A percentile compares a stretch with the other conserved stretches of the same genome.
These are phyloP conservation scores for Orbilia brochopaga DNA, from an alignment of 2,329 filamentous ascomycete species.

Conservation along the genomic window DNA sequence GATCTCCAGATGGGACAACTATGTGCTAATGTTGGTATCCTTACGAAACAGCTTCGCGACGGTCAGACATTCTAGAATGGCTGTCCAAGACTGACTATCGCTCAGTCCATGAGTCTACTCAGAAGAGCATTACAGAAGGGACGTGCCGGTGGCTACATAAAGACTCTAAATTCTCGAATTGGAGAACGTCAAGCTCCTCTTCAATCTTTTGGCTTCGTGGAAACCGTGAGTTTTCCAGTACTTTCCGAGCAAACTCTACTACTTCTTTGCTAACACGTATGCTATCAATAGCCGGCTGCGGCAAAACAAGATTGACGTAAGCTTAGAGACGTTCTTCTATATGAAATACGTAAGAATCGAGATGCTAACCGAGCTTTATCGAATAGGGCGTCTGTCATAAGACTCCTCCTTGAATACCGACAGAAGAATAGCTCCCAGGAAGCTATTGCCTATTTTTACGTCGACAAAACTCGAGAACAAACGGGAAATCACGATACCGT, in stretches of 20 bases:
- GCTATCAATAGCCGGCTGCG: conserved; percentile 51
- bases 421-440: conserved; percentile 50
- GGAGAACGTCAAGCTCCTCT: conserved; percentile 50
- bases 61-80: conserved; percentile 53
- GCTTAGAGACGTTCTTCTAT: neutral
- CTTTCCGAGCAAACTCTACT: conserved; percentile 40
- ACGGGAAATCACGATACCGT: conserved; percentile 56
- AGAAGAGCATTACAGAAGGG: conserved; percentile 29
- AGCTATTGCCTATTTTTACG: conserved; percentile 58
- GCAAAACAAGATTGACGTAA: conserved; percentile 57
- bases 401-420: conserved; percentile 37
- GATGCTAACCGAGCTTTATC: no score
- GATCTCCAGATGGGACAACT: no score
- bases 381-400: conserved; percentile 15
- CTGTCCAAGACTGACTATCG: conserved; percentile 53
- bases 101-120: conserved; percentile 49
- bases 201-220: conserved; percentile 54
- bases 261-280: conserved; percentile 55
- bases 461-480: conserved; percentile 55
- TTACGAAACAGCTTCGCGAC: neutral
- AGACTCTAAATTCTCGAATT: conserved; percentile 46
- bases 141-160: conserved; percentile 53
- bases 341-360: neutral
- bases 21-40: no score
- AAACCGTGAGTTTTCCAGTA: conserved; percentile 51